These are phyloP conservation scores for Penicillium sp. DNA, from an alignment of 2,329 filamentous ascomycete genomes.

Conservation along the genomic window DNA sequence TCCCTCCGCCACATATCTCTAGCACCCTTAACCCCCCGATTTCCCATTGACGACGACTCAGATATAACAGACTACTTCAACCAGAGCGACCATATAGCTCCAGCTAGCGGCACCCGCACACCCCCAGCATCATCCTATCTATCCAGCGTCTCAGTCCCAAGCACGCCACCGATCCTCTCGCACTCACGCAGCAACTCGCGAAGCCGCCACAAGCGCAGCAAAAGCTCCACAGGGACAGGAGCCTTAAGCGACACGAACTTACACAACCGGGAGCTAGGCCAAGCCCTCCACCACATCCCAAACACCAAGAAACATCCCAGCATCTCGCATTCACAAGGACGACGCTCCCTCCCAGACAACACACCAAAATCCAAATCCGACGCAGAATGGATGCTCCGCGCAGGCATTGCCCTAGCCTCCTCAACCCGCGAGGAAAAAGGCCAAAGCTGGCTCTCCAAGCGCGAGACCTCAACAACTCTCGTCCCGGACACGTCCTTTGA, in stretches of 20 bases:
- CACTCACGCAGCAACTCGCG: constrained; percentile 42
- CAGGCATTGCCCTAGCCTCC: constrained; percentile 55
- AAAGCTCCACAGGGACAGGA: constrained; percentile 31
- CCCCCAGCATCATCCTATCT: constrained; percentile 39
- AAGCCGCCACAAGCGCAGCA: constrained; percentile 33
- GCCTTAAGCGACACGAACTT: constrained; percentile 39
- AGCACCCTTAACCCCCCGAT: constrained; percentile 57
- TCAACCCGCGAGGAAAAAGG: constrained; percentile 60
- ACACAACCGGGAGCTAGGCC: constrained; percentile 23
- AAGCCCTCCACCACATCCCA: constrained; percentile 25
- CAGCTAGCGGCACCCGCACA: constrained; percentile 32
- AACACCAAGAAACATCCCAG: constrained; percentile 5
- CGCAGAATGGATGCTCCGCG: constrained; percentile 59
- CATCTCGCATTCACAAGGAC: neutral
- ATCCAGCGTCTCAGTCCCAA: constrained; percentile 42
- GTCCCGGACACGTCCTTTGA: constrained; percentile 39
- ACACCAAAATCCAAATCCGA: constrained; percentile 26
- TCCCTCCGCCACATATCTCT: constrained; percentile 60
- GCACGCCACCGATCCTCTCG: constrained; percentile 43
- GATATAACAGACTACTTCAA: constrained; percentile 36
- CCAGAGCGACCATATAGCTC: constrained; percentile 14
- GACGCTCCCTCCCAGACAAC: constrained; percentile 7
- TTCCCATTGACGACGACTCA: constrained; percentile 50
- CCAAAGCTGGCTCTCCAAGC: constrained; percentile 59
- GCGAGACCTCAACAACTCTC: constrained; percentile 56